Base-by-base conservation (phyloP, 2,329 filamentous ascomycete genomes). In the Aspergillus sp. region DNA sequence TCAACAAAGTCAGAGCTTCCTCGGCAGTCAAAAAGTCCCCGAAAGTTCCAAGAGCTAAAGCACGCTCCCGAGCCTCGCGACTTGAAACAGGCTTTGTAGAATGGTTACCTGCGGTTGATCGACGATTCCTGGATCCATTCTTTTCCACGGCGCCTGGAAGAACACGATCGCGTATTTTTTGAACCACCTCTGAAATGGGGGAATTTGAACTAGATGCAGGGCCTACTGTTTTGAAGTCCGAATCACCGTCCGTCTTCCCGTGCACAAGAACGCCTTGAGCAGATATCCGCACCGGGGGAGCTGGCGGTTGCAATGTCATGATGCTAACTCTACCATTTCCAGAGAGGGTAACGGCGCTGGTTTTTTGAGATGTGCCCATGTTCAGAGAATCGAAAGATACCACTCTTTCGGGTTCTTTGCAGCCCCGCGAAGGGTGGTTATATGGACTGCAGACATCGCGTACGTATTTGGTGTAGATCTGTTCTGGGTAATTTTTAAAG, bases 321-420 rank as follows among this genome's bases (percentile, higher is more conserved):
- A 79, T 63, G 33, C 73, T 70, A 3, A 82, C 65, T 26, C 71
- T 65, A 4, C 76, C 73, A 53, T 76, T 73, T 3, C 74, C 72
- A 43, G 75, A 67, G 3, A 83, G 62, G 2, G 73, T 72, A 43
- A 83, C 63, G 28, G 77, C 69, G 50, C 71, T 73, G 38, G 78
- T 73, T 36, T 75, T 73, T n/a, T 66, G 62, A 4, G 68, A 67
- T 9, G 65, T 65, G 33, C 67, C 70, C 39, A 72, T 60, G 41
- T 73, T 73, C 48, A 81, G 70, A 61, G 81, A 83, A 53, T 83
- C 80, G 54, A 82, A 83, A 0, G 78, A 77, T 10, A 82, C 74
- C 12, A 80, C 64, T 12, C 75, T 69, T 29, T 71, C 63, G 10
- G 72, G 71, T 34, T 74, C 71, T n/a, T 67, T 63, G 38, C 67